Base-by-base conservation (phyloP, 176 grass and related monocot genomes). In the Poa pratensis region DNA sequence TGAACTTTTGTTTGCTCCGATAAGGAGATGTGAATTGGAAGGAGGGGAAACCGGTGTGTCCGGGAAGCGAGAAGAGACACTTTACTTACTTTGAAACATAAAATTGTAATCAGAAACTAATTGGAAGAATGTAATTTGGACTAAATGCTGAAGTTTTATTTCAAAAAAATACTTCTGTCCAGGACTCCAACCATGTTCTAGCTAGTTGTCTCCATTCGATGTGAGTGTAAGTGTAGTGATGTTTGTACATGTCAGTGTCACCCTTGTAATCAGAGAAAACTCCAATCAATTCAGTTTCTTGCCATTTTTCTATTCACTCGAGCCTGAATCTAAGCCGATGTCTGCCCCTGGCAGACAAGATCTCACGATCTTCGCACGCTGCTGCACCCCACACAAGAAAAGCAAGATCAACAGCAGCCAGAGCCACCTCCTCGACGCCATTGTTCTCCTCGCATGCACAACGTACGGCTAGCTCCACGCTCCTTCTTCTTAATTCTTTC, bases 271-370 rank as follows among this genome's bases (percentile, higher is more conserved):
- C 54, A 58, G 54, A 22, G 54, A 22, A 58, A 51, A 18, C 1
- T 65, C 62, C 34, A 67, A 70, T 42, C 1, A 35, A 43, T 37
- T 0, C 0, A 22, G 35, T 22, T 43, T 70, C 37, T 42, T 42
- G 67, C 39, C 45, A 67, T 43, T 16, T 9, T 24, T 81, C 7
- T 13, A 66, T 87, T 63, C 69, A 66, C 64, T 82, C 78, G 85
- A 82, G 85, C 85, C 85, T 75, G 85, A 79, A 85, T 89, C 82
- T 84, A 16, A 80, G 87, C 76, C 2, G 3, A 19, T 23, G 52
- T 70, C 20, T 78, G 72, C 61, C 73, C 45, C 48, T 67, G 73
- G 72, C 46, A 34, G 23, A 15, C 42, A 82, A 71, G 50, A 39
- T 63, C 8, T n/a, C 67, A 12, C 67, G 0, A 22, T 42, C 58